Evolutionary conservation across 2,329 filamentous ascomycete species (phyloP).

Genomic region (Fusarium humuli): DNA sequence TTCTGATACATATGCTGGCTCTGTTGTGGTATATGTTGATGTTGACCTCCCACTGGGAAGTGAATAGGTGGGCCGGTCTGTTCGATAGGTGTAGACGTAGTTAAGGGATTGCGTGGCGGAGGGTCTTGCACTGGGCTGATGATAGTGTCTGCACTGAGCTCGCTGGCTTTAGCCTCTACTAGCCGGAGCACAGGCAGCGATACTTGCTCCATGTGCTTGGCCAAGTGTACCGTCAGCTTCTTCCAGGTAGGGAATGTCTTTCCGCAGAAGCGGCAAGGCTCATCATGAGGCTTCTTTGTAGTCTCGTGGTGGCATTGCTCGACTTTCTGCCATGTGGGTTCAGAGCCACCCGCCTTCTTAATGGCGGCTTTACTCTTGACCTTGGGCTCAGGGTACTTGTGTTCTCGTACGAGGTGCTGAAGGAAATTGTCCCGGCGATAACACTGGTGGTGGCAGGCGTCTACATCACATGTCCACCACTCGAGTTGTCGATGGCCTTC

Average conservation of each 20-base stretch:
- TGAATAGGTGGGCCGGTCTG: slow-evolving; percentile 38
- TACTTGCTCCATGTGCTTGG: slow-evolving; percentile 94
- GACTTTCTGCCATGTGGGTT: slow-evolving; percentile 81
- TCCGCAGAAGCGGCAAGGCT: slow-evolving; percentile 89
- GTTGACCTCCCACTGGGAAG: slow-evolving; percentile 38
- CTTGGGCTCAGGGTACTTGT: slow-evolving; percentile 86
- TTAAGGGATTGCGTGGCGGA: slow-evolving; percentile 48
- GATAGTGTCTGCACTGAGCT: slow-evolving; percentile 70
- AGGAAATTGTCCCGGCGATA: slow-evolving; percentile 93
- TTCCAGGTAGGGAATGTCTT: slow-evolving; percentile 88
- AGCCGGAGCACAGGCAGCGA: slow-evolving; percentile 81
- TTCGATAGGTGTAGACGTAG: slow-evolving; percentile 44
- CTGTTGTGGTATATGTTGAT: slow-evolving; percentile 30
- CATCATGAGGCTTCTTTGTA: slow-evolving; percentile 71
- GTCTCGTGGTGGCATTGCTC: slow-evolving; percentile 82
- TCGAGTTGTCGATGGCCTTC: slow-evolving; percentile 90
- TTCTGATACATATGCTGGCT: slow-evolving; percentile 38
- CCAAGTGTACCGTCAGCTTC: slow-evolving; percentile 91
- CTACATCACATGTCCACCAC: slow-evolving; percentile 88
- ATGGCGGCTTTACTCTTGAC: slow-evolving; percentile 78
- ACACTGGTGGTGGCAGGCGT: slow-evolving; percentile 84
- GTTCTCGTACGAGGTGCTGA: slow-evolving; percentile 90
- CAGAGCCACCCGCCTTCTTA: slow-evolving; percentile 67
- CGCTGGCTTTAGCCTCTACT: slow-evolving; percentile 60
- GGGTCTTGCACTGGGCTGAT: slow-evolving; percentile 74